Evolutionary conservation across 2,329 filamentous ascomycete genomes (phyloP).

Genomic region (Fusarium caatingaense): DNA sequence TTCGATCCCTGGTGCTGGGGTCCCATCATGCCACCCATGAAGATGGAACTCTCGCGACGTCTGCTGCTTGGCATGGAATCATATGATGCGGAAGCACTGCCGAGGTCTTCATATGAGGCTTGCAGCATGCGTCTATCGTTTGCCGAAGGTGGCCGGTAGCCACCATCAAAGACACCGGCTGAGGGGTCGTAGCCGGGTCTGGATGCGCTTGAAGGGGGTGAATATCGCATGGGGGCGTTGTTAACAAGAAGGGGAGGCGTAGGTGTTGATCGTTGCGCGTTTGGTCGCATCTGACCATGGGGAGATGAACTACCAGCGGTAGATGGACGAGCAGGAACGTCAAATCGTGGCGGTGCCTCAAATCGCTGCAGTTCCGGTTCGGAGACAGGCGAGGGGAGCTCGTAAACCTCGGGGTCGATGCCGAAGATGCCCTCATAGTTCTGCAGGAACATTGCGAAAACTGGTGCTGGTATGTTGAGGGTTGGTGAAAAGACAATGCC

Average conservation of each 20-base stretch:
- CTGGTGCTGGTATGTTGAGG: constrained; percentile 92
- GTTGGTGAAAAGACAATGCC: constrained; percentile 98
- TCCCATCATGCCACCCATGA: constrained; percentile 61
- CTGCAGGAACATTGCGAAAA: constrained; percentile 93
- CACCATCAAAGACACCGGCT: constrained; percentile 57
- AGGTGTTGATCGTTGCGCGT: constrained; percentile 55
- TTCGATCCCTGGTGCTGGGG: constrained; percentile 63
- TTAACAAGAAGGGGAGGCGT: constrained; percentile 61
- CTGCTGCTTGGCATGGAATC: constrained; percentile 61
- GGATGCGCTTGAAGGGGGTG: constrained; percentile 58
- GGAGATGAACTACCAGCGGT: constrained; percentile 64
- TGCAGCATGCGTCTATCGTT: constrained; percentile 53
- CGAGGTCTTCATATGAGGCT: constrained; percentile 40
- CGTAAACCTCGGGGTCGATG: constrained; percentile 72
- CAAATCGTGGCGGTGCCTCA: constrained; percentile 49
- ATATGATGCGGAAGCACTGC: constrained; percentile 40
- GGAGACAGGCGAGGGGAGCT: constrained; percentile 61
- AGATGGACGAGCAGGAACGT: constrained; percentile 59
- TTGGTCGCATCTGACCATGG: constrained; percentile 59
- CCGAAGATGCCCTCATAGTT: constrained; percentile 91
- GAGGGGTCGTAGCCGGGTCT: constrained; percentile 58
- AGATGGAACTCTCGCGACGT: constrained; percentile 71
- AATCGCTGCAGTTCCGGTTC: constrained; percentile 52
- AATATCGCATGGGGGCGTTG: constrained; percentile 49
- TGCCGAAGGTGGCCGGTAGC: constrained; percentile 48